Evolutionary conservation across 176 grass and related monocot species (phyloP), one percentile per base, ranked within the genome.

Genomic region (Dactylis glomerata): DNA sequence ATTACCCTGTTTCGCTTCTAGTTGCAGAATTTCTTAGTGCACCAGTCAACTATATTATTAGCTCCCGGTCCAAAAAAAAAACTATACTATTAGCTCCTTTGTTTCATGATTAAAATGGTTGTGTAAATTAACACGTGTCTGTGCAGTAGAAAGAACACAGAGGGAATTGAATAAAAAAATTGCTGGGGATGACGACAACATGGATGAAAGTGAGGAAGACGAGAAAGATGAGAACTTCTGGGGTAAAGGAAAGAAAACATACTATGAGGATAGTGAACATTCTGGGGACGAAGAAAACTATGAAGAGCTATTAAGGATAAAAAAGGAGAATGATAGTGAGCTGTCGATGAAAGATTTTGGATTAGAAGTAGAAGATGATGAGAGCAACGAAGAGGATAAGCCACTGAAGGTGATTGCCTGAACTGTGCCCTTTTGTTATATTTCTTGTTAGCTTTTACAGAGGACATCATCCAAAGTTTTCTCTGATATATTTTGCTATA

Each of bases 331-430:
- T 49, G 70, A 86, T 72, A 80, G 82, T 10, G 83, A 80, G 16
- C 91, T 98, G 26, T 90, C 93, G 55, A 79, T 89, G 86, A 86
- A 92, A 89, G 96, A 98, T 85, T 90, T 89, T 82, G 96, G 96
- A 34, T 81, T 98, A 65, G 91, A 81, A 68, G 89, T 98, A 65
- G 91, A 81, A 68, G 89, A 90, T 75, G 86, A 72, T 80, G 86
- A 82, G 81, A 93, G 85, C 78, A 85, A 93, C 69, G 85, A 69
- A 49, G 83, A 89, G 69, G 74, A 84, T 77, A 73, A 83, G 67
- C 14, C 22, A 24, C 34, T 33, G 8, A 88, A 98, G 89, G 96
- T 97, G 71, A 83, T 66, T 38, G 36, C 33, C 31, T 64, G 67
- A 64, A 33, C 32, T 33, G 31, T 76, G 8, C 28, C 44, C 72